phyloP scores from a whole-genome alignment of 2,329 filamentous ascomycete species.

The Diaporthe batatas region DNA sequence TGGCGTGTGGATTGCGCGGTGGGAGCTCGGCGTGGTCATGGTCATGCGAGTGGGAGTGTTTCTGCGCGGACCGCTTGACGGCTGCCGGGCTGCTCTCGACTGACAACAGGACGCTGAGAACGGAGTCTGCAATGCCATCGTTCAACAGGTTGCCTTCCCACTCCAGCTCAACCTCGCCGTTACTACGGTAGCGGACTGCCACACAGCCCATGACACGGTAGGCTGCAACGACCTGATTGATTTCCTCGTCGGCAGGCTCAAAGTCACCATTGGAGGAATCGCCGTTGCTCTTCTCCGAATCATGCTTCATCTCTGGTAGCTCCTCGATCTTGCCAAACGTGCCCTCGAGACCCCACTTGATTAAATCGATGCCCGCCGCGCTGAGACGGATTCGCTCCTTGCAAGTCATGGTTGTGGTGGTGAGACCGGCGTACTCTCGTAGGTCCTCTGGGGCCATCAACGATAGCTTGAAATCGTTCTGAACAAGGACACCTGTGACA shows the following conservation, averaged over 20 bases:
- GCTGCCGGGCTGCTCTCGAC: conserved; percentile 95
- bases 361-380: conserved; percentile 89
- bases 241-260: conserved; percentile 71
- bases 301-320: conserved; percentile 64
- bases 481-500: conserved; percentile 91
- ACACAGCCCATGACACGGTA: conserved; percentile 92
- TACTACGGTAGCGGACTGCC: conserved; percentile 80
- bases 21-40: conserved; percentile 58
- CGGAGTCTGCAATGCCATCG: conserved; percentile 96
- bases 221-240: conserved; percentile 66
- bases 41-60: conserved; percentile 57
- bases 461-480: conserved; percentile 97
- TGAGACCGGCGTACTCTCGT: conserved; percentile 95
- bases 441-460: conserved; percentile 97
- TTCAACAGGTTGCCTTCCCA: conserved; percentile 99
- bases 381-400: conserved; percentile 90
- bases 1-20: conserved; percentile 78
- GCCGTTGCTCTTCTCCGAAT: conserved; percentile 46
- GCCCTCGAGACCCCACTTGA: conserved; percentile 93
- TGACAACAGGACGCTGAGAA: conserved; percentile 91
- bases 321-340: conserved; percentile 91
- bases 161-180: conserved; percentile 88
- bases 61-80: conserved; percentile 79
- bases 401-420: conserved; percentile 93
- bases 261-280: conserved; percentile 51